phyloP scores from a whole-genome alignment of 768 basidiomycete genomes.

The Russula lepida region DNA sequence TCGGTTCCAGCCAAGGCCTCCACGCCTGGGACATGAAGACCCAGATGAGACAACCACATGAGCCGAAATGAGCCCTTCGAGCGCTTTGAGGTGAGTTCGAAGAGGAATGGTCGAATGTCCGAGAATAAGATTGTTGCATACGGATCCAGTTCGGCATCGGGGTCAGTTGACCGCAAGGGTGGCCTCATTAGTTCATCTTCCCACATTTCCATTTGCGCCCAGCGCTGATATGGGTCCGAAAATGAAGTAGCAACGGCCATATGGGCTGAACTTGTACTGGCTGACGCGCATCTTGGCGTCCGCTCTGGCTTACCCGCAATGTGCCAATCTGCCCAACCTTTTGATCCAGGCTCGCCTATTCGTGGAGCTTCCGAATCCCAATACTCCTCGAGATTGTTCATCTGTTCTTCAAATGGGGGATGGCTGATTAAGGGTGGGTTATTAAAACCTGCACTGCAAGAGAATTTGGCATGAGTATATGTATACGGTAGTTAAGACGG shows the following conservation, averaged over 20 bases:
- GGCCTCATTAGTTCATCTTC: conserved; percentile 38
- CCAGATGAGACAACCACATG: conserved; percentile 62
- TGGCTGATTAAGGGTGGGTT: conserved; percentile 39
- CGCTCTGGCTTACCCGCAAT: conserved; percentile 34
- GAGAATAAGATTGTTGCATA: conserved; percentile 65
- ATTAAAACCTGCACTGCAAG: conserved; percentile 45
- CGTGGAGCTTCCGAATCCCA: conserved; percentile 81
- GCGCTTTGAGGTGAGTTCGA: conserved; percentile 32
- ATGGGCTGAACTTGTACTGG: conserved; percentile 9
- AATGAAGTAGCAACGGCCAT: conserved; percentile 24
- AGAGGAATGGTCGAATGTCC: conserved; percentile 56
- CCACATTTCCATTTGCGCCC: conserved; percentile 50
- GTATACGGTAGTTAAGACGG: neutral
- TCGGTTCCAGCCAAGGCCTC: conserved; percentile 23
- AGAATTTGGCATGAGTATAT: neutral
- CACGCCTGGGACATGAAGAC: conserved; percentile 67
- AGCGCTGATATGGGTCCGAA: conserved; percentile 57
- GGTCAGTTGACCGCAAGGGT: conserved; percentile 49
- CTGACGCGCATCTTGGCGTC: neutral
- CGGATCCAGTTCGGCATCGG: conserved; percentile 50
- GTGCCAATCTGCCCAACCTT: conserved; percentile 64
- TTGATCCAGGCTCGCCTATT: conserved; percentile 56
- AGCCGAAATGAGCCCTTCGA: conserved; percentile 53
- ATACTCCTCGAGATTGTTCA: conserved; percentile 64
- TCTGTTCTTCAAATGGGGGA: conserved; percentile 38